A percentile compares a stretch with the other conserved stretches of the same genome.
Evolutionary conservation across 2,329 filamentous ascomycete genomes (phyloP).

Genomic region (Alternaria brassicae): DNA sequence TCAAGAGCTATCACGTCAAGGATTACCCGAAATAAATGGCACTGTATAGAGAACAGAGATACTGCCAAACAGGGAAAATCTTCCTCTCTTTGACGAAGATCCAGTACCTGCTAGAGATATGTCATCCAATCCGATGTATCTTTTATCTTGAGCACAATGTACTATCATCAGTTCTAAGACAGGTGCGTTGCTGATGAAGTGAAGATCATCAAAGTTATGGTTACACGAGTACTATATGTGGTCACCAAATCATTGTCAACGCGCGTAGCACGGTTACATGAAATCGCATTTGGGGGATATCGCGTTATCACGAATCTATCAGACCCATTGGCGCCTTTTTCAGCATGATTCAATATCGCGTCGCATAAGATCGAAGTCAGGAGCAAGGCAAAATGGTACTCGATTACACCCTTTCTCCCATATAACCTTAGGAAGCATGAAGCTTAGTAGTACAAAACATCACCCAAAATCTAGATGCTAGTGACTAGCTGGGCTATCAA

Average conservation of each 20-base stretch:
- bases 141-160: neutral
- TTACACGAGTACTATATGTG: neutral
- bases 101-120: neutral
- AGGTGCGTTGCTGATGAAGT: neutral
- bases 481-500: conserved; percentile 12
- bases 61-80: conserved; percentile 13
- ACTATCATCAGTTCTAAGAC: neutral
- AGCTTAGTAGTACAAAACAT: conserved; percentile 37
- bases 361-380: conserved; percentile 26
- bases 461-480: conserved; percentile 12
- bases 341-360: conserved; percentile 29
- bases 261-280: conserved; percentile 21
- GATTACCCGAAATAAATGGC: conserved; percentile 66
- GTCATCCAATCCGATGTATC: neutral
- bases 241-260: neutral
- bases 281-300: conserved; percentile 22
- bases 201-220: neutral
- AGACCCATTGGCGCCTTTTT: neutral
- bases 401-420: conserved; percentile 23
- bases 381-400: conserved; percentile 25
- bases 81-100: conserved; percentile 25
- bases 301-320: conserved; percentile 8
- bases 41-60: conserved; percentile 17
- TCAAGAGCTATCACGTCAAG: conserved; percentile 96
- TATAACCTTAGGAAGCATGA: conserved; percentile 43